Base-by-base conservation (phyloP, 345 rosid genomes). In the Diplotaxis tenuifolia region DNA sequence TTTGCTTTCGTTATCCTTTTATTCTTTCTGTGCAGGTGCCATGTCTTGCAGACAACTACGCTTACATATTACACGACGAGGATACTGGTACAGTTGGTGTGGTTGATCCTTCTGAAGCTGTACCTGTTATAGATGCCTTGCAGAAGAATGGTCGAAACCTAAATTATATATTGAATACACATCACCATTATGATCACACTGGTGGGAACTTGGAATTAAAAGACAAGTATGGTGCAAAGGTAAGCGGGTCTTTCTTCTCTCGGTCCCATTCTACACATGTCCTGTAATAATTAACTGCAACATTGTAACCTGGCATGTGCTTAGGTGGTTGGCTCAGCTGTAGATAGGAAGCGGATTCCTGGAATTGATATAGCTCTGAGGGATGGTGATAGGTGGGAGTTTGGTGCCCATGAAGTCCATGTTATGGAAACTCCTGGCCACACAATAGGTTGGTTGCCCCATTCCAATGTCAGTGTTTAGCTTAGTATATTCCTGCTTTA, bases 11-110 rank as follows among this genome's bases (percentile, higher is more conserved):
- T n/a, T 5, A 16, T 49, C 55, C 55, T 8, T 50, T 19, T 15
- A n/a, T 47, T 12, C 25, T 18, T 47, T 8, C 22, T 25, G 7
- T 22, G 12, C 83, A 94, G 98, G 97, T 94, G 72, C 96, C 97
- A 14, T 94, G 98, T 74, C 93, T 89, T 21, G 76, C 72, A 56
- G 98, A 94, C 84, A 94, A 89, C 82, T 94, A 91, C 64, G 97
- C 98, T 62, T 94, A 89, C 78, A 87, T 94, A 38, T 85, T 94
- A 25, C 92, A 89, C 74, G 98, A 94, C 27, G 86, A 80, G 69
- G 91, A 94, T 73, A 94, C 98, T 2, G 98, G 96, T 70, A 94
- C 98, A 1, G 97, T 94, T 75, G 98, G 97, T 31, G 96, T 94
- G 56, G 95, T 94, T 81, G 98, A 94, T 81, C 98, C 98, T 2